phyloP scores from a whole-genome alignment of 306 rosid genomes.

The Sesbania bispinosa region DNA sequence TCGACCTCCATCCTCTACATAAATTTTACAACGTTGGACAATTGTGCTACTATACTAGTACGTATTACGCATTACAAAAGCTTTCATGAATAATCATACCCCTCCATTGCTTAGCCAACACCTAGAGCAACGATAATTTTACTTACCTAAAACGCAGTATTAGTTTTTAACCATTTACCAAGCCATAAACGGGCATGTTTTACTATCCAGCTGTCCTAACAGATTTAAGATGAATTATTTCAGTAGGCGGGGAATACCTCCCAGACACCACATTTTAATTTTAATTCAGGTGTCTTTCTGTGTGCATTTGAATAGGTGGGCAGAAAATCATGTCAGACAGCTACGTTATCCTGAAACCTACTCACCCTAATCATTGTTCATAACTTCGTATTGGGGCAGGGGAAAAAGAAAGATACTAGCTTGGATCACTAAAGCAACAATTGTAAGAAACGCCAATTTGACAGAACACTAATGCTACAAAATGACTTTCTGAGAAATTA shows the following conservation, averaged over 20 bases:
- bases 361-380: neutral
- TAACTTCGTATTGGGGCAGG: neutral
- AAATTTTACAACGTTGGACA: no score
- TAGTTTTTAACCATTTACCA: no score
- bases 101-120: no score
- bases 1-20: no score
- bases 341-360: slow-evolving; percentile 21
- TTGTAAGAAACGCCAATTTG: slow-evolving; percentile 20
- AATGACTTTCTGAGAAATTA: slow-evolving; percentile 41
- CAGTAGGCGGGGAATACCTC: neutral
- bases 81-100: no score
- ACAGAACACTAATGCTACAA: slow-evolving; percentile 27
- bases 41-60: no score
- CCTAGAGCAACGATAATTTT: no score
- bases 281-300: slow-evolving; percentile 2
- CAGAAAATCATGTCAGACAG: slow-evolving; percentile 23
- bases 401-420: neutral
- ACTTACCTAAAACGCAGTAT: no score
- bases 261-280: neutral
- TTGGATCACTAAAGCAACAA: slow-evolving; percentile 25
- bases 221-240: neutral
- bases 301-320: neutral
- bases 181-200: no score
- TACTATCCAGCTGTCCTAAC: neutral
- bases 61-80: no score